phyloP scores from a whole-genome alignment of 1,284 basidiomycete species.

The Sphaerobolus stellatus region DNA sequence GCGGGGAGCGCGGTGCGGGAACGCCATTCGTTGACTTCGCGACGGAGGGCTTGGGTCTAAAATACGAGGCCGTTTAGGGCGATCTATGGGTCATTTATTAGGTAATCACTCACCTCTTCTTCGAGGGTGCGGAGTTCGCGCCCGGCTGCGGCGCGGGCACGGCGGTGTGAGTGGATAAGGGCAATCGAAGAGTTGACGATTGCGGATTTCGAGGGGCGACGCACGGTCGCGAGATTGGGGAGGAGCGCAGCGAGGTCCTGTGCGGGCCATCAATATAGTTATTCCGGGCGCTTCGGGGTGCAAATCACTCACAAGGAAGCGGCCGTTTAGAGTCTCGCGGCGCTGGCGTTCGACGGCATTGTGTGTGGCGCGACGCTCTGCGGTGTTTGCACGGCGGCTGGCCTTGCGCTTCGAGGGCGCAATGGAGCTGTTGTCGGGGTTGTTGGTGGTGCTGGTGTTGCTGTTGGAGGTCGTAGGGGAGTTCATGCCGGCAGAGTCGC shows the following conservation, averaged over 20 bases:
- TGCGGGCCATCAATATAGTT: not conserved
- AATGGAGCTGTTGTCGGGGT: conserved; percentile 15
- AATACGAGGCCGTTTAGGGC: conserved; percentile 17
- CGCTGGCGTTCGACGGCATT: conserved; percentile 93
- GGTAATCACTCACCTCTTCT: conserved; percentile 3
- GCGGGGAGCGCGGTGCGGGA: conserved; percentile 66
- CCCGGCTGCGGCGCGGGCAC: conserved; percentile 75
- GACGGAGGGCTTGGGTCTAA: conserved; percentile 78
- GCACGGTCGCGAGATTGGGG: conserved; percentile 85
- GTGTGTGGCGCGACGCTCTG: conserved; percentile 90
- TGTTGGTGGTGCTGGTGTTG: conserved; percentile 28
- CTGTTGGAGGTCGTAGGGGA: conserved; percentile 19
- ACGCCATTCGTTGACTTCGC: conserved; percentile 87
- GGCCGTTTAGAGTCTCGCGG: conserved; percentile 85
- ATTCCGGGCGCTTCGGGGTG: no score
- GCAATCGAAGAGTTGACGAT: conserved; percentile 93
- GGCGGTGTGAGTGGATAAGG: conserved; percentile 77
- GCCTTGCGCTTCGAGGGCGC: conserved; percentile 67
- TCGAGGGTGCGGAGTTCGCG: conserved; percentile 75
- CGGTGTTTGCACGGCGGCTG: conserved; percentile 84
- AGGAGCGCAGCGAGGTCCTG: conserved; percentile 86
- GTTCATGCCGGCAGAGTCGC: conserved; percentile 24
- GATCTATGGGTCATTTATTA: not conserved
- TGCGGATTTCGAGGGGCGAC: conserved; percentile 89
- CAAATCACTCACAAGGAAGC: conserved; percentile 69